Evolutionary conservation across 495 filamentous ascomycete genomes (phyloP), one percentile per base, ranked within the genome.

Genomic region (Darksidea phi): DNA sequence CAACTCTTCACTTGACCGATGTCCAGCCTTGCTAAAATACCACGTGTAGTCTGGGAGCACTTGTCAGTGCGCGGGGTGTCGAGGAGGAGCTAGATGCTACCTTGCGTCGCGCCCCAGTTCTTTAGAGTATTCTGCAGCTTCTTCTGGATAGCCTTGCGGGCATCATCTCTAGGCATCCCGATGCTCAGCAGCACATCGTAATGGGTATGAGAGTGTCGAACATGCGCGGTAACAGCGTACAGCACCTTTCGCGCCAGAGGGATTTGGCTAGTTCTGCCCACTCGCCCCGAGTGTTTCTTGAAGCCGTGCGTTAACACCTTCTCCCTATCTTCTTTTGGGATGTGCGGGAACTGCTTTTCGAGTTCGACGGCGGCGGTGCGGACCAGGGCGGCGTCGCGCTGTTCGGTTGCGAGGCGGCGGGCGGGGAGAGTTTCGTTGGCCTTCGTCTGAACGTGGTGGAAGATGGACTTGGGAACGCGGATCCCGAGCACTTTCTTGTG

Each of bases 161-260:
- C 77, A 15, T 80, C 77, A 0, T 84, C 79, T 60, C 80, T 73
- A 71, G 87, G 85, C 67, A 88, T 86, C 28, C 88, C 84, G 49
- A 73, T 72, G 15, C 67, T 60, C 13, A 82, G 68, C 17, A 80
- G 53, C 8, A 42, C 50, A 10, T 82, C 78, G 53, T 82, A 84
- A 4, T 68, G 60, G 0, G 79, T 82, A 60, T 78, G 74, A 1
- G 54, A 67, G 63, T 82, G 80, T 43, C 81, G 73, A 48, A 82
- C 74, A 70, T 82, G 76, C 17, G 81, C 81, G 49, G 80, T 76
- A 1, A 79, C 77, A 3, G 80, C 81, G 26, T 78, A 52, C 1
- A 58, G 47, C 1, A 74, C 76, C 59, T 77, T 80, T 1, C 68
- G 64, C 23, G 71, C 62, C 38, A 81, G 75, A 0, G 69, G 55